Evolutionary conservation across 176 grass and related monocot species (phyloP), one percentile per base, ranked within the genome.

Genomic region (bread wheat (Triticum aestivum)): DNA sequence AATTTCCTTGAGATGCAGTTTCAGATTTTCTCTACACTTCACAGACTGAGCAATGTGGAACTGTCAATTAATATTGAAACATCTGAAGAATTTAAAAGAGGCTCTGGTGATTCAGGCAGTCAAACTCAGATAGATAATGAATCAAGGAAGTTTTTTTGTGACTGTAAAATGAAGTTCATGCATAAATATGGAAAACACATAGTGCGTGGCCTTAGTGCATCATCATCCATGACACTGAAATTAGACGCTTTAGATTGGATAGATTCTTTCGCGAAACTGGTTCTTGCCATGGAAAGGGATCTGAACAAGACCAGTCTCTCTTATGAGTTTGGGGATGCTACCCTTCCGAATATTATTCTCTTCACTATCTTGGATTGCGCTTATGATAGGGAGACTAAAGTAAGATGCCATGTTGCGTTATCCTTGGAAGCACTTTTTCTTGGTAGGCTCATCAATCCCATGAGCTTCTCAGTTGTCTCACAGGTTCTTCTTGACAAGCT

Each of bases 401-500:
- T 95, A 79, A 98, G 96, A 89, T 87, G 79, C 84, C 83, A 89
- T 88, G 93, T 92, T 91, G 96, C 96, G 81, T 83, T 83, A 91
- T 84, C 89, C 5, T 89, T 98, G 85, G 93, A 98, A 90, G 72
- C 79, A 61, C 86, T 98, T 87, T 89, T 98, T 37, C 71, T 88
- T 47, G 80, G 78, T 83, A 93, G 86, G 80, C 90, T 98, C 76
- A 87, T 98, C 84, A 88, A 94, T 89, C 84, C 84, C 71, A 73
- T 82, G 89, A 75, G 83, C 86, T 98, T 89, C 84, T 86, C 84
- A 44, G 79, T 86, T 81, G 69, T 92, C 21, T 73, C 90, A 29
- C 68, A 86, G 42, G 91, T 98, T 83, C 83, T 90, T 85, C 96
- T 98, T 87, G 93, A 95, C 86, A 98, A 98, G 86, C 91, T 98